phyloP scores from a whole-genome alignment of 306 rosid species.

The Trichosanthes cucumerina region DNA sequence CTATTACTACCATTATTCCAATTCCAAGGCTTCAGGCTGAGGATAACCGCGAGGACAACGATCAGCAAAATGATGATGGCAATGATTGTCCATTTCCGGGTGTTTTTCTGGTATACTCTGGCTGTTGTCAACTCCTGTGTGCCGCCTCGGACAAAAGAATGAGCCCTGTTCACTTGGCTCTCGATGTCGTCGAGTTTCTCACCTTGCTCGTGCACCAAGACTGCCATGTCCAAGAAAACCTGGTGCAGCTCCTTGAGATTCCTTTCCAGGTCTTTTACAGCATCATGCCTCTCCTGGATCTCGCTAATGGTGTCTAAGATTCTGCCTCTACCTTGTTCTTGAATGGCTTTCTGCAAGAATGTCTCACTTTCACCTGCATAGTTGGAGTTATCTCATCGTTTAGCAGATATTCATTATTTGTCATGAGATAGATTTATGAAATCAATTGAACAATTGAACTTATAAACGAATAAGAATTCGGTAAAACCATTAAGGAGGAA shows the following conservation, averaged over 20 bases:
- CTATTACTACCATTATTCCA: not conserved
- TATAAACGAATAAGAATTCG: not conserved
- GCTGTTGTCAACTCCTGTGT: conserved; percentile 45
- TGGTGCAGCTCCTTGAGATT: conserved; percentile 76
- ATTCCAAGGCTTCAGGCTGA: conserved; percentile 38
- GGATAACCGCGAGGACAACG: conserved; percentile 34
- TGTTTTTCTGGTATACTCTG: conserved; percentile 41
- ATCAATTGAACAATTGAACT: not conserved
- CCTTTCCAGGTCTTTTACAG: conserved; percentile 71
- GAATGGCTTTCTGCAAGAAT: conserved; percentile 70
- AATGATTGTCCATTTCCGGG: conserved; percentile 46
- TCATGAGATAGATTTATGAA: not conserved
- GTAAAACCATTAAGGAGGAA: not conserved
- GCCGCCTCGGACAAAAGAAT: conserved; percentile 51
- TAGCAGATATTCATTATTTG: not conserved
- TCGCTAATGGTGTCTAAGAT: conserved; percentile 66
- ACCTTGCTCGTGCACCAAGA: conserved; percentile 67
- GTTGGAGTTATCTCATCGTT: not conserved
- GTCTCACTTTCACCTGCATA: conserved; percentile 79
- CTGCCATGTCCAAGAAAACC: conserved; percentile 91
- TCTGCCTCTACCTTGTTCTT: conserved; percentile 70
- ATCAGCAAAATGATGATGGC: conserved; percentile 44
- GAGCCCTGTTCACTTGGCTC: conserved; percentile 58
- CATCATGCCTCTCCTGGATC: conserved; percentile 81
- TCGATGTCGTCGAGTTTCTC: conserved; percentile 79